Evolutionary conservation across 1,284 basidiomycete genomes (phyloP), one percentile per base, ranked within the genome.

Genomic region (Cutaneotrichosporon cavernicola): DNA sequence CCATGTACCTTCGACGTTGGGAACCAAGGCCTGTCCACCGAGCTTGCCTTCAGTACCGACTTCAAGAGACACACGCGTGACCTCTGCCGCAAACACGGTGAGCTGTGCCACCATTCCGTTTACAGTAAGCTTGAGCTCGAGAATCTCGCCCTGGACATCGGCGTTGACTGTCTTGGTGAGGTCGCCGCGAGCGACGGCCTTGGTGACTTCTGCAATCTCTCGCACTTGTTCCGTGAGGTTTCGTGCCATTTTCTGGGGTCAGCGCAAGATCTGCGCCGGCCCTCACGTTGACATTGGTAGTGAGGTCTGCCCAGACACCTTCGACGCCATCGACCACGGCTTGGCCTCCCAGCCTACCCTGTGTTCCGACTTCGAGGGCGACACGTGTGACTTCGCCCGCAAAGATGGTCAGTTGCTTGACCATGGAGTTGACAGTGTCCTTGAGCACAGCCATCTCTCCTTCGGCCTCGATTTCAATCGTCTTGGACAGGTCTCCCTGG

Each of bases 171-270:
- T 89, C 80, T 93, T 90, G 69, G 85, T 87, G 58, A 98, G 83
- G 75, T 98, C 92, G 61, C 97, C 97, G 66, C 89, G 85, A 1
- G 97, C 96, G 69, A 99, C 96, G 51, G 92, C 92, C 78, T 96
- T 98, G 34, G 97, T 99, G 55, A 99, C 96, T 74, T 92, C 88
- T 1, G 96, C 96, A 67, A 99, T 98, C 64, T 92, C 94, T 71
- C 95, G 89, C 70, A 98, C 96, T 86, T 99, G 96, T 73, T 95
- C 90, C 1, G 96, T 98, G 72, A 98, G 83, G 78, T 96, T 97
- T 58, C 87, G 87, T 0, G 93, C 93, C 87, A 90, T 93, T 88
- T 90, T 91, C 84, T 85, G 38, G 60, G 1, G 59, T 69, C 60
- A 70, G 66, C 56, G 7, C 46, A 11, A 18, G 46, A 22, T 10